Conservation (phyloP, 2,329 filamentous ascomycete species). For the Bretziella fagacearum region DNA sequence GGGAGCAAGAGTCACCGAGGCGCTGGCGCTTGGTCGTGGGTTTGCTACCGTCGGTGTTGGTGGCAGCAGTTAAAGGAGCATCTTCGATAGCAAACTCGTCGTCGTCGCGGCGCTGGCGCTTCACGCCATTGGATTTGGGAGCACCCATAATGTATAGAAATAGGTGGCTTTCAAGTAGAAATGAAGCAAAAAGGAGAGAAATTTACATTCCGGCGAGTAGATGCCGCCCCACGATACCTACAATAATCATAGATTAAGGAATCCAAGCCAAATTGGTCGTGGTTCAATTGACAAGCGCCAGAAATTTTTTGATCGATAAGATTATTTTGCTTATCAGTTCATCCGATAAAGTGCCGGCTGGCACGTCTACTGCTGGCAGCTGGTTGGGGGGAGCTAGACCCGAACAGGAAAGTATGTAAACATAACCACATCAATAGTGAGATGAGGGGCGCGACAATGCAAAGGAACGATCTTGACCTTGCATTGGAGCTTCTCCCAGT, state of each 20-base stretch:
- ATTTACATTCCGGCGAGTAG: slow-evolving; percentile 4
- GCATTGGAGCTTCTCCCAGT: too few relatives aligned
- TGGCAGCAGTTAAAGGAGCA: slow-evolving; percentile 18
- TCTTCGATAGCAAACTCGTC: slow-evolving; percentile 23
- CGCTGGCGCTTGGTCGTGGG: slow-evolving; percentile 36
- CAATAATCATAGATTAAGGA: too few relatives aligned
- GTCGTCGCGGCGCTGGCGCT: slow-evolving; percentile 20
- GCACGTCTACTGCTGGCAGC: neutral
- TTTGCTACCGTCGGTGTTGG: slow-evolving; percentile 12
- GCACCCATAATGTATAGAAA: slow-evolving; percentile 18
- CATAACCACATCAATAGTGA: slow-evolving; percentile 8
- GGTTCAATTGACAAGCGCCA: slow-evolving; percentile 1
- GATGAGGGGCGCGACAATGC: slow-evolving; percentile 3
- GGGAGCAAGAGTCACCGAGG: slow-evolving; percentile 47
- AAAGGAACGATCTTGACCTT: neutral
- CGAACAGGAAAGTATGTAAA: slow-evolving; percentile 14
- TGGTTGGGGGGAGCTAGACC: slow-evolving; percentile 1
- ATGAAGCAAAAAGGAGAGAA: slow-evolving; percentile 10
- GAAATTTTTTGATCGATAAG: slow-evolving; percentile 13
- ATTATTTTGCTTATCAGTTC: slow-evolving; percentile 13
- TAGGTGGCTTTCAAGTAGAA: neutral
- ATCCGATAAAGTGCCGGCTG: slow-evolving; percentile 6
- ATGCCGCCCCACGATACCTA: neutral
- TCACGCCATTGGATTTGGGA: slow-evolving; percentile 21
- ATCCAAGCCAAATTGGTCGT: neutral